Evolutionary conservation across 2,329 filamentous ascomycete species (phyloP).

Genomic region (Fonsecaea multimorphosa): DNA sequence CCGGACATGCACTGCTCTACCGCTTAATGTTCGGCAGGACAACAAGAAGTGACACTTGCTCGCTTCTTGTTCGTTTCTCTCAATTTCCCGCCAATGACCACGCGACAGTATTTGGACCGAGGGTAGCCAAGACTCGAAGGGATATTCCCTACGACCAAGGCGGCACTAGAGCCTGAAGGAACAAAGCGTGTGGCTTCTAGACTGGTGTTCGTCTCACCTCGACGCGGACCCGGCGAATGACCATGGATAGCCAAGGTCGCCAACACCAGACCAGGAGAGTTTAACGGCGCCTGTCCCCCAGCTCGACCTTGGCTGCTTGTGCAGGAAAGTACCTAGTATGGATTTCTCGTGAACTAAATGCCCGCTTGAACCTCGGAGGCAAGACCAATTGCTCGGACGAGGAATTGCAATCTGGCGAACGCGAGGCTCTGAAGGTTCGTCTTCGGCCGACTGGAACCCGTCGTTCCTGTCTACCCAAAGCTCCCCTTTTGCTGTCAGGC

Average conservation of each 20-base stretch:
- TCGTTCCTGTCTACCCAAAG: background rate
- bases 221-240: background rate
- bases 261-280: background rate
- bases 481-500: background rate
- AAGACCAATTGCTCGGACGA: background rate
- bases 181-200: slow-evolving; percentile 1
- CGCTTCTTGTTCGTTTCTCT: background rate
- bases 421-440: slow-evolving; percentile 15
- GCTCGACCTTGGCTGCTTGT: background rate
- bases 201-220: background rate
- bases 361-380: background rate
- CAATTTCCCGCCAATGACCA: slow-evolving; percentile 1
- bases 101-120: background rate
- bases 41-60: background rate
- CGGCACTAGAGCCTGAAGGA: background rate
- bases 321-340: background rate
- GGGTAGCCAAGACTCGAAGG: background rate
- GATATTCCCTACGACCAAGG: background rate
- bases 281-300: background rate
- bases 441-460: slow-evolving; percentile 6
- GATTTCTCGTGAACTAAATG: background rate
- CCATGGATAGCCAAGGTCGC: background rate
- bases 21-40: slow-evolving; percentile 12
- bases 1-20: background rate
- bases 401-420: background rate